Percentiles rank a stretch among this genome's conserved stretches.
Conservation (phyloP, 2,329 filamentous ascomycete species). For the Diaporthe citriasiana region DNA sequence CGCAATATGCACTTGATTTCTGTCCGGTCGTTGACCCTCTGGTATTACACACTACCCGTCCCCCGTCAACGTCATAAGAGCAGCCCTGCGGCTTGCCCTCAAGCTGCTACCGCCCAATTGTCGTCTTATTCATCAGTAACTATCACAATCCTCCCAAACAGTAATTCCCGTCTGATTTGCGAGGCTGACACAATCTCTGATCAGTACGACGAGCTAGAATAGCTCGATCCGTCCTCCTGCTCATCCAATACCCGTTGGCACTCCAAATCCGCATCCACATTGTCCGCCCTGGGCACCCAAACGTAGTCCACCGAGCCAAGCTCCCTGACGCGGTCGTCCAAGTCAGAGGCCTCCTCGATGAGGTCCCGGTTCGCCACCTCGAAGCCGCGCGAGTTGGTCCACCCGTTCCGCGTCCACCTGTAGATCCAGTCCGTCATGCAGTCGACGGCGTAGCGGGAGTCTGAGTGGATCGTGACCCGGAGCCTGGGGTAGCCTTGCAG, state of each 20-base stretch:
- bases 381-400: neutral
- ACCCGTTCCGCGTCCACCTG: neutral
- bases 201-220: too few species aligned
- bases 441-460: neutral
- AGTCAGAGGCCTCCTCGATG: neutral
- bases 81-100: too few species aligned
- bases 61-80: too few species aligned
- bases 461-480: neutral
- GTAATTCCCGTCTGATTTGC: too few species aligned
- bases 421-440: slow-evolving; percentile 1
- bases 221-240: too few species aligned
- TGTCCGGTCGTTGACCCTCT: too few species aligned
- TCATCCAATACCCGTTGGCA: neutral
- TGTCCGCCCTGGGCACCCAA: neutral
- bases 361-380: slow-evolving; percentile 3
- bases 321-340: neutral
- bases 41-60: too few species aligned
- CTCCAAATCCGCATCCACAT: neutral
- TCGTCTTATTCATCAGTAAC: too few species aligned
- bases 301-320: neutral
- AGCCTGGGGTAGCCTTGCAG: neutral
- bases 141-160: too few species aligned
- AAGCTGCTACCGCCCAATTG: too few species aligned
- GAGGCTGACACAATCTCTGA: too few species aligned
- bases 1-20: neutral